These are phyloP conservation scores for Camillea tinctor DNA, from an alignment of 2,329 filamentous ascomycete species.

Conservation along the genomic window DNA sequence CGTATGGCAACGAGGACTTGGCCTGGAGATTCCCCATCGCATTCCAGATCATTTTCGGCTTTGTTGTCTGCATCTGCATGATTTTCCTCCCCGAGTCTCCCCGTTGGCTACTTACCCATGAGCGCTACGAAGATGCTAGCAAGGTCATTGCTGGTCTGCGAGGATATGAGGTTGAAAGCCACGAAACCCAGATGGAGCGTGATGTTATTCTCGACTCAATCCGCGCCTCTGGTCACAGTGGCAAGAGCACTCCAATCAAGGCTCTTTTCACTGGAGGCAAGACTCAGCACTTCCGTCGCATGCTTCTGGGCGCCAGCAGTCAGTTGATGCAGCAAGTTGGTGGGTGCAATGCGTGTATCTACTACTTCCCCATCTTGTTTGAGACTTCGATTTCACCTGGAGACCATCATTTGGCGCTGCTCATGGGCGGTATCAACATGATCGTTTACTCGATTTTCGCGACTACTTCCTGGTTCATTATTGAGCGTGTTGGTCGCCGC, in stretches of 20 bases:
- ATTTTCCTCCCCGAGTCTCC: conserved; percentile 47
- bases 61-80: conserved; percentile 43
- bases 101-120: conserved; percentile 47
- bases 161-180: conserved; percentile 48
- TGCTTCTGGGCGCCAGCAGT: conserved; percentile 57
- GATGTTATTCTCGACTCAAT: conserved; percentile 64
- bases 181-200: conserved; percentile 57
- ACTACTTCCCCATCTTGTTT: conserved; percentile 62
- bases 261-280: conserved; percentile 60
- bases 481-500: conserved; percentile 46
- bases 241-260: conserved; percentile 46
- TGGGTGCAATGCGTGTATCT: conserved; percentile 57
- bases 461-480: conserved; percentile 54
- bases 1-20: conserved; percentile 44
- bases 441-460: conserved; percentile 62
- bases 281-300: conserved; percentile 64
- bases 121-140: conserved; percentile 43
- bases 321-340: conserved; percentile 64
- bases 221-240: conserved; percentile 48
- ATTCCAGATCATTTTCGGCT: conserved; percentile 44
- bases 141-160: conserved; percentile 34
- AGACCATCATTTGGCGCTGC: conserved; percentile 46
- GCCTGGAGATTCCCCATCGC: conserved; percentile 57
- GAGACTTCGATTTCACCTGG: conserved; percentile 39
- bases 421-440: conserved; percentile 55